Evolutionary conservation across 495 filamentous ascomycete genomes (phyloP), one percentile per base, ranked within the genome.

Genomic region (Coniosporium apollinis): DNA sequence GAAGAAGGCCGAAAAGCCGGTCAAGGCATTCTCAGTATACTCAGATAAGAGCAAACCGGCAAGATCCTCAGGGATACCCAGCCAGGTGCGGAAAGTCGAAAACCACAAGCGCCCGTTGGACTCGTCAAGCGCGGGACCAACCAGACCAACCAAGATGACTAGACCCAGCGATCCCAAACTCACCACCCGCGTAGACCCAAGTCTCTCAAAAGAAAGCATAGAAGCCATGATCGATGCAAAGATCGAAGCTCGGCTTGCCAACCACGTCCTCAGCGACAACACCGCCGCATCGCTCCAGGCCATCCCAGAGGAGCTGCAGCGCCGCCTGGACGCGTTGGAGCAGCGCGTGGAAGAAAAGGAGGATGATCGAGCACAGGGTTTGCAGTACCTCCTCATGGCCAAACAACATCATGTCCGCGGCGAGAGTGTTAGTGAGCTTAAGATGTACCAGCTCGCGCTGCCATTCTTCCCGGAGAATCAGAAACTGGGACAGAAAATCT

Each of bases 211-310:
- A 18, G 74, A 69, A n/a, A 73, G 68, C 37, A 86, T 93, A 25
- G 86, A 94, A 47, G 82, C 85, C 29, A 73, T 94, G 55, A 82
- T 97, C 5, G 79, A 89, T 50, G 78, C 74, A 48, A 92, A 92
- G 43, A 82, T 97, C 0, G 76, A 77, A 29, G 86, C 92, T 50
- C 81, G 89, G 21, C 60, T 96, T 1, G 83, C 85, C 1, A 69
- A 76, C 6, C 71, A 77, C 18, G 66, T 65, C 0, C 52, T 69
- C n/a, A 56, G 61, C 15, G 53, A 53, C 25, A 26, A 39, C 2
- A 40, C 38, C 2, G 34, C 33, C 18, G 33, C 45, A 7, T 22
- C 40, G 0, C 64, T 69, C 7, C 59, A 55, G 4, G 67, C 71
- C 16, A 65, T 86, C 13, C 79, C 70, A 38, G 79, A 85, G 13